A percentile compares a stretch with the other conserved stretches of the same genome.
phyloP scores from a whole-genome alignment of 1,284 basidiomycete species.

The Cerioporus squamosus region DNA sequence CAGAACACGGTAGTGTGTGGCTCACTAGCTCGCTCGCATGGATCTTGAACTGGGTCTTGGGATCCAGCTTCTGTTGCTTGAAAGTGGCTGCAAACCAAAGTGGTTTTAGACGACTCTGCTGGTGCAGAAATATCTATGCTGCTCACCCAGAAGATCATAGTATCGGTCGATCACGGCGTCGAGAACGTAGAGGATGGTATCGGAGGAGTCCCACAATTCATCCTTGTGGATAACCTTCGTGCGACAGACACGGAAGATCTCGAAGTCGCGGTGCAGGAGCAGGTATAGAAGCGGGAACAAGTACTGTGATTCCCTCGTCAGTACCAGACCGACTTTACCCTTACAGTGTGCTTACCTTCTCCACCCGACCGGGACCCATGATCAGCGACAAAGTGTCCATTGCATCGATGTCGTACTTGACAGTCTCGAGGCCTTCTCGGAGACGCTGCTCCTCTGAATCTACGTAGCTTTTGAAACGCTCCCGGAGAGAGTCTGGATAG shows the following conservation, averaged over 20 bases:
- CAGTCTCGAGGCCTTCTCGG: conserved; percentile 25
- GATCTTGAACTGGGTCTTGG: conserved; percentile 27
- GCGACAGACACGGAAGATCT: conserved; percentile 16
- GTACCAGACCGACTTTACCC: too few relatives aligned
- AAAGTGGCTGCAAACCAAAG: conserved; percentile 37
- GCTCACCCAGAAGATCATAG: conserved; percentile 15
- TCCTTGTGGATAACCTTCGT: conserved; percentile 13
- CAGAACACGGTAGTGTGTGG: too few relatives aligned
- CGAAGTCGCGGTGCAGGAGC: conserved; percentile 19
- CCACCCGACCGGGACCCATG: conserved; percentile 27
- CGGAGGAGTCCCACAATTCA: conserved; percentile 31
- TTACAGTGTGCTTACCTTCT: conserved; percentile 21
- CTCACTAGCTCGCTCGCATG: conserved; percentile 34
- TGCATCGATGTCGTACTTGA: conserved; percentile 33
- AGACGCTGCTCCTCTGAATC: conserved; percentile 28
- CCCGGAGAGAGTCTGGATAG: neutral
- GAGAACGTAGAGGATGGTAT: conserved; percentile 15
- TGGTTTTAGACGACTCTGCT: neutral
- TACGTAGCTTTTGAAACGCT: conserved; percentile 24
- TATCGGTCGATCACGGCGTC: conserved; percentile 14
- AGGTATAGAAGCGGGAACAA: conserved; percentile 25
- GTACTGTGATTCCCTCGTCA: conserved; percentile 32
- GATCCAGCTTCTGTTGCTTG: conserved; percentile 33
- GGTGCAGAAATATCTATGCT: neutral
- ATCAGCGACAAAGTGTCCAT: conserved; percentile 29